Evolutionary conservation across 441 rosid genomes (phyloP), one percentile per base, ranked within the genome.

Genomic region (Arabidopsis hybrid): DNA sequence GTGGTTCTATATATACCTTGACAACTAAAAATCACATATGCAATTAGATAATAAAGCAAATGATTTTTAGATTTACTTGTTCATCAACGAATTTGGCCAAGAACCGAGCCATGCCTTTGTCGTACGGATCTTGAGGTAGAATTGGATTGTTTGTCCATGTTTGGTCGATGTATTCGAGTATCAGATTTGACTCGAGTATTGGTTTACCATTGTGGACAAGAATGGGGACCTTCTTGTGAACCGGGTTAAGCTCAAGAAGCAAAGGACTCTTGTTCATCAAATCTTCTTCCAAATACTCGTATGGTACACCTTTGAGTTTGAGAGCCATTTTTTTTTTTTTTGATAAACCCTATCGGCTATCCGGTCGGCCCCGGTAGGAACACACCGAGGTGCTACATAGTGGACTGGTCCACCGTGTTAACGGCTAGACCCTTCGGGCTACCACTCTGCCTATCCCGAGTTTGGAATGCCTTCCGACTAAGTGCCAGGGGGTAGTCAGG

Each of bases 101-200:
- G 59, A 83, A 71, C 0, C 77, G 60, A 67, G 81, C 76, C 36
- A 40, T 53, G 50, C 82, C 65, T 74, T 75, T 79, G 3, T 71
- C 67, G 12, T 65, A 74, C 9, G 82, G 82, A 78, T 81, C 75
- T 6, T 42, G 70, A 45, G 83, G 79, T 18, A 84, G 71, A 63
- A 84, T 34, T 6, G 80, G 77, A 71, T 79, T 74, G 11, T 71
- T 40, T 7, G 49, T 71, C 85, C 87, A 79, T 7, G 69, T 79
- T 35, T 84, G 82, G 16, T 86, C 79, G 35, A 83, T 70, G 74
- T 83, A 85, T 32, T 86, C 83, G 3, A 86, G 80, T 4, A 83
- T 81, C 26, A 83, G 40, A 0, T 57, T 82, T 1, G 88, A 84
- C 64, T 85, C 85, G 6, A 49, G 68, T 13, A n/a, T 21, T 0